Conservation (phyloP, 495 filamentous ascomycete species). For the Tuber borchii region DNA sequence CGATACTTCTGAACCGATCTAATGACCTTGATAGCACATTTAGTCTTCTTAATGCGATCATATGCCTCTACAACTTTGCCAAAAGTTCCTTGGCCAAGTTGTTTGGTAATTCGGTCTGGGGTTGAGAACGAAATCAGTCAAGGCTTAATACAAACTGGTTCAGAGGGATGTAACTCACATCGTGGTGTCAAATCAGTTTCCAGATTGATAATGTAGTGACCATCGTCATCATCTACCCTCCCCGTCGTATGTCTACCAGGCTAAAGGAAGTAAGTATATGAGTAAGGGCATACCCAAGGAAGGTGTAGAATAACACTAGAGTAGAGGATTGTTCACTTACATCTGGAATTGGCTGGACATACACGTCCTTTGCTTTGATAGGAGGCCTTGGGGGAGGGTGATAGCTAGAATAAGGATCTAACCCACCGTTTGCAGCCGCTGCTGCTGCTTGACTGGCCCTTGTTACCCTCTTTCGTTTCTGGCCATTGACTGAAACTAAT, state of each 20-base stretch:
- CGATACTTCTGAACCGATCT: constrained; percentile 96
- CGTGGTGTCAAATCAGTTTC: constrained; percentile 75
- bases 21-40: constrained; percentile 95
- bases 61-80: constrained; percentile 94
- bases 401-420: constrained; percentile 70
- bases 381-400: constrained; percentile 77
- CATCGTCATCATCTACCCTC: constrained; percentile 88
- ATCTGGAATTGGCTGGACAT: constrained; percentile 72
- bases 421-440: constrained; percentile 47
- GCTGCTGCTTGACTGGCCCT: constrained; percentile 44
- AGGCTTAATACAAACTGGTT: constrained; percentile 18
- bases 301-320: constrained; percentile 19
- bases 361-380: constrained; percentile 86
- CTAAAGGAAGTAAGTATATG: constrained; percentile 9
- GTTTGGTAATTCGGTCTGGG: constrained; percentile 73
- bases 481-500: constrained; percentile 47
- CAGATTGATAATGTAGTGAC: constrained; percentile 85
- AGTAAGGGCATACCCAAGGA: constrained; percentile 6
- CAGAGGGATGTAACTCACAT: constrained; percentile 59
- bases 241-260: constrained; percentile 43
- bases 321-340: constrained; percentile 53
- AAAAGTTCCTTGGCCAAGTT: constrained; percentile 94
- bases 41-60: constrained; percentile 64
- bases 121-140: constrained; percentile 37
- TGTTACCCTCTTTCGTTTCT: constrained; percentile 77